Percentiles rank a stretch among this genome's conserved stretches.
These are phyloP conservation scores for Globisporangium lucens DNA, from an alignment of 352 stramenopile genomes.

Conservation along the genomic window DNA sequence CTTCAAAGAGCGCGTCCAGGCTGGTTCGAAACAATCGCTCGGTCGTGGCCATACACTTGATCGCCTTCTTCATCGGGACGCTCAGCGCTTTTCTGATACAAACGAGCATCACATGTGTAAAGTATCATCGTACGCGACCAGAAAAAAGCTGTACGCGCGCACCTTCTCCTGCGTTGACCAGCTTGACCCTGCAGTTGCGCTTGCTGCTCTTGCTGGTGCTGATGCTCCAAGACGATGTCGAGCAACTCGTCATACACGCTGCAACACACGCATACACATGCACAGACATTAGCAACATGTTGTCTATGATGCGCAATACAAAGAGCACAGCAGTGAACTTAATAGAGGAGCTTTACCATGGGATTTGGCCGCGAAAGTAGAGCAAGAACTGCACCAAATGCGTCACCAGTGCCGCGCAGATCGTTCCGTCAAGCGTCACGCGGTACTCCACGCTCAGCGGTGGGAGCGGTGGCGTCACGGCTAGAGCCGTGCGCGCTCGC, in stretches of 20 bases:
- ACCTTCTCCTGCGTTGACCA: slow-evolving; percentile 1
- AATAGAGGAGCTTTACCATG: slow-evolving; percentile 29
- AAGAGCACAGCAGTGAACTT: background rate
- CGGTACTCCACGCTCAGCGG: slow-evolving; percentile 35
- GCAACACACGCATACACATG: slow-evolving; percentile 3
- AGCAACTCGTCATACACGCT: slow-evolving; percentile 59
- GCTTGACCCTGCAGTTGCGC: background rate
- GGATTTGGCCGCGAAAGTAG: slow-evolving; percentile 65
- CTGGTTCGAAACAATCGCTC: slow-evolving; percentile 30
- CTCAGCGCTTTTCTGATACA: slow-evolving; percentile 21
- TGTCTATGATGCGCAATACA: background rate
- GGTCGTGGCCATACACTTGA: slow-evolving; percentile 38
- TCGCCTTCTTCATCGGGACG: slow-evolving; percentile 43
- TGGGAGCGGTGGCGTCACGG: slow-evolving; percentile 5
- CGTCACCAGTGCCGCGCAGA: slow-evolving; percentile 34
- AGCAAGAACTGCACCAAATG: slow-evolving; percentile 54
- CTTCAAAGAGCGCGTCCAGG: slow-evolving; percentile 35
- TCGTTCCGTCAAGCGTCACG: slow-evolving; percentile 38
- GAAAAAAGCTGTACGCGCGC: background rate
- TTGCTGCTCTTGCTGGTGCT: slow-evolving; percentile 17
- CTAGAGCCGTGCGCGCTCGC: background rate
- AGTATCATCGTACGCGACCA: background rate
- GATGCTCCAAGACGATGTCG: slow-evolving; percentile 21
- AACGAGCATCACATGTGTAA: background rate
- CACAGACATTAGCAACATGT: background rate